Conservation (phyloP, 2,329 filamentous ascomycete genomes). For the Xylariaceae sp. region DNA sequence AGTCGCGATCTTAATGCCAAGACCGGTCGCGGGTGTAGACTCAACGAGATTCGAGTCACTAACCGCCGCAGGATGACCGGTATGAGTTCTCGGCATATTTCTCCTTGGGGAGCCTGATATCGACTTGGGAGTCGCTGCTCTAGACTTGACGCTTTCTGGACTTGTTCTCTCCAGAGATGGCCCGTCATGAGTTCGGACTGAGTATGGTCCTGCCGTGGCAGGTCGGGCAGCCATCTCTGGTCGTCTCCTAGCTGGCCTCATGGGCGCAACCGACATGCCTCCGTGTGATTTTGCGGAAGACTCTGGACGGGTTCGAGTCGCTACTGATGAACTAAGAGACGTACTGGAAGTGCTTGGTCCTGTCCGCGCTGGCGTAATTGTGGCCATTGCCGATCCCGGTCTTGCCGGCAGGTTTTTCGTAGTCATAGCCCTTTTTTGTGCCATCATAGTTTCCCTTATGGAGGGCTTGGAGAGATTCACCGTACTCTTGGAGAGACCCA, state of each 20-base stretch:
- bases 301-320: slow-evolving; percentile 40
- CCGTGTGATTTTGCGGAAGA: slow-evolving; percentile 43
- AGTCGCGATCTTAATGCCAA: slow-evolving; percentile 32
- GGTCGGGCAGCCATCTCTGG: slow-evolving; percentile 55
- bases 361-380: slow-evolving; percentile 49
- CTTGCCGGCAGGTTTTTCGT: slow-evolving; percentile 49
- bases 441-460: slow-evolving; percentile 76
- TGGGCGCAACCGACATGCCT: slow-evolving; percentile 59
- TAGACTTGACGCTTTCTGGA: slow-evolving; percentile 44
- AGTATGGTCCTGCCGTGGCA: slow-evolving; percentile 62
- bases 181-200: slow-evolving; percentile 50
- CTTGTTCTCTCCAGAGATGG: slow-evolving; percentile 40
- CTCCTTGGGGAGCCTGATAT: slow-evolving; percentile 50
- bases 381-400: slow-evolving; percentile 60
- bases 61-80: slow-evolving; percentile 44
- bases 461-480: slow-evolving; percentile 57
- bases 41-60: slow-evolving; percentile 49
- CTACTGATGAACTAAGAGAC: slow-evolving; percentile 32
- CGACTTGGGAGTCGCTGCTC: slow-evolving; percentile 45
- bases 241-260: slow-evolving; percentile 54
- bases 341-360: slow-evolving; percentile 36
- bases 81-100: slow-evolving; percentile 41
- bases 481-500: slow-evolving; percentile 60
- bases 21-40: slow-evolving; percentile 39
- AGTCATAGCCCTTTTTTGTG: slow-evolving; percentile 64